Evolutionary conservation across 1,284 basidiomycete genomes (phyloP), one percentile per base, ranked within the genome.

Genomic region (Neotropicomus parvogracilis): DNA sequence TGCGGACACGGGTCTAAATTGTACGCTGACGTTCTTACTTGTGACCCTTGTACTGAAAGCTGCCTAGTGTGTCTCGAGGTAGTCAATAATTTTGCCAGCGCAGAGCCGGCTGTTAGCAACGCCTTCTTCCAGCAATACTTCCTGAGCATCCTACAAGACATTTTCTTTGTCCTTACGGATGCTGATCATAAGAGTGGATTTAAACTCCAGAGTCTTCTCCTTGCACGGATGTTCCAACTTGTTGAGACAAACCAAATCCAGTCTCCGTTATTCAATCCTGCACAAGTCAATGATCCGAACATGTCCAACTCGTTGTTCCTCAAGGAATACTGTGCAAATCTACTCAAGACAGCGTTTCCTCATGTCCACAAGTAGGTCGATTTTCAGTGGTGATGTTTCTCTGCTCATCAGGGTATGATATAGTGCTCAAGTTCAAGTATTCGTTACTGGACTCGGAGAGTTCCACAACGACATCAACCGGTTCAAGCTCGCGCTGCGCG

Each of bases 131-230:
- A 88, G 69, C 88, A 91, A 70, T 99, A 95, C 71, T 91, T 94
- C 76, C 79, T 98, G 46, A 88, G 84, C 65, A 85, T 98, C 59
- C 78, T 97, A 38, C 95, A 97, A 63, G 97, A 99, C 67, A 92
- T 93, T 50, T 97, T 99, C 80, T 98, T 89, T 62, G 95, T 99
- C 40, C 79, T 99, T 44, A 99, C 95, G 21, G 95, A 99, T 66
- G 85, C 95, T 12, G 95, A 98, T 69, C 95, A 99, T 78, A 98
- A 99, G 83, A 93, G 91, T 63, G 95, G 93, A 17, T 95, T 95
- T 77, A 95, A 95, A 70, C 77, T 92, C 50, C 92, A 95, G 69
- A 88, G 86, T 57, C 72, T 88, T 56, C 77, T 97, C n/a, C 81
- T 99, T 37, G 91, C 93, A 12, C 82, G 92, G 33, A 81, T 99